phyloP scores from a whole-genome alignment of 257 asterid species.

The Oldenlandia corymbosa region DNA sequence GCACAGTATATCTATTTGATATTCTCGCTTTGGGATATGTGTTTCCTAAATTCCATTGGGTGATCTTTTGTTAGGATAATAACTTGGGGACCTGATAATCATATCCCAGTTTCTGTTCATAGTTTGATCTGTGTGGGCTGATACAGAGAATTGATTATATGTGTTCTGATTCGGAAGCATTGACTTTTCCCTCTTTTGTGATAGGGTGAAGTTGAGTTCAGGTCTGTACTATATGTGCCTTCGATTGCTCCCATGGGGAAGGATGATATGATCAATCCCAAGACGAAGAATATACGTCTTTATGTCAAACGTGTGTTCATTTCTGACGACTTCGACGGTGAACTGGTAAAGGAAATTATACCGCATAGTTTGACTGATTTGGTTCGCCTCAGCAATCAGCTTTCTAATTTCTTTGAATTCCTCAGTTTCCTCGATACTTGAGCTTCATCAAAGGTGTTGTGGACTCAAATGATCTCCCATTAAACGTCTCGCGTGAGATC shows the following conservation, averaged over 20 bases:
- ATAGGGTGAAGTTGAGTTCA: conserved; percentile 98
- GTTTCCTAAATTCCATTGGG: not conserved
- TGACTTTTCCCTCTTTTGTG: conserved; percentile 20
- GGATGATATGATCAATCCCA: conserved; percentile 76
- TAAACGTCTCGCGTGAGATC: conserved; percentile 95
- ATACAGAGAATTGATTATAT: too few species aligned
- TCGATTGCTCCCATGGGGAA: conserved; percentile 66
- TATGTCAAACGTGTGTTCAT: conserved; percentile 90
- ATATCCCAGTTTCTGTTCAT: not conserved
- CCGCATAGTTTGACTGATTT: not conserved
- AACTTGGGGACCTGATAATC: too few species aligned
- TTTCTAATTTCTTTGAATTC: conserved; percentile 19
- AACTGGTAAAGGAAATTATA: conserved; percentile 66
- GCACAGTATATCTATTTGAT: too few species aligned
- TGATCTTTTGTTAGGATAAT: too few species aligned
- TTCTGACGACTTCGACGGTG: conserved; percentile 98
- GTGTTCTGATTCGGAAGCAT: not conserved
- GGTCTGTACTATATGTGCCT: conserved; percentile 84
- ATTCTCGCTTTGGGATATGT: too few species aligned
- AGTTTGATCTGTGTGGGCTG: too few species aligned
- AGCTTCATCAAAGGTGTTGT: conserved; percentile 98
- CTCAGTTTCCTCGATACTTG: conserved; percentile 90
- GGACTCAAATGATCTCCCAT: conserved; percentile 96
- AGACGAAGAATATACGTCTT: conserved; percentile 91
- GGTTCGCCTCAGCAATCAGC: not conserved